These are phyloP conservation scores for Kockovaella imperatae DNA, from an alignment of 768 basidiomycete genomes.

Conservation along the genomic window DNA sequence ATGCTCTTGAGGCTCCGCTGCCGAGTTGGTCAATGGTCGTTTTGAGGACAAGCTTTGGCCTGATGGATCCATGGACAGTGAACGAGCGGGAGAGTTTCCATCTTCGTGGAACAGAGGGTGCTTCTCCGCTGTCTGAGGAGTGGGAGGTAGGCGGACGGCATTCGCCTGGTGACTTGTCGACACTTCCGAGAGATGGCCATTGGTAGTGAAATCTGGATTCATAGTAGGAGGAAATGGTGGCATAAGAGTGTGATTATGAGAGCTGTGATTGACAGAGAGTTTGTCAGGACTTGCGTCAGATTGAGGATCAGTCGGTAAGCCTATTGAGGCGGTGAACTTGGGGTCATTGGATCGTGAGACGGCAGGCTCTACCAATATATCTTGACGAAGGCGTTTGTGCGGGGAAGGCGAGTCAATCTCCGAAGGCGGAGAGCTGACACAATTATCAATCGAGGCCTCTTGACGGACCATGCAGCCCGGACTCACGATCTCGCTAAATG, in stretches of 20 bases:
- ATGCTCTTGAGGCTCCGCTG: slow-evolving; percentile 28
- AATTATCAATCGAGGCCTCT: neutral
- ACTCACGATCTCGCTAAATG: neutral
- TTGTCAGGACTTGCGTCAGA: neutral
- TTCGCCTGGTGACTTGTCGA: neutral
- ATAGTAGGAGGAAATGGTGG: slow-evolving; percentile 18
- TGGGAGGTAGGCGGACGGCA: neutral
- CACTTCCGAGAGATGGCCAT: too few species aligned
- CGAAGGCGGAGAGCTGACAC: neutral
- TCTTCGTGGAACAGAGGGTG: neutral
- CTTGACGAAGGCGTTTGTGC: slow-evolving; percentile 13
- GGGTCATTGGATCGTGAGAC: too few species aligned
- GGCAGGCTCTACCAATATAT: too few species aligned
- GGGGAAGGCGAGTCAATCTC: slow-evolving; percentile 18
- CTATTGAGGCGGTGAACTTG: too few species aligned
- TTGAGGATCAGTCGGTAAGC: neutral
- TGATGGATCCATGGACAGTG: neutral
- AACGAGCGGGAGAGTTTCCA: neutral
- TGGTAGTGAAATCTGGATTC: slow-evolving; percentile 4
- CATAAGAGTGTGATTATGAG: neutral
- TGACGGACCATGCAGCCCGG: too few species aligned
- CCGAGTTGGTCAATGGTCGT: slow-evolving; percentile 33
- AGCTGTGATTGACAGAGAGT: neutral
- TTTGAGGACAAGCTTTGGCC: slow-evolving; percentile 2
- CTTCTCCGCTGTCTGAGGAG: slow-evolving; percentile 8